Conservation (phyloP, 768 basidiomycete species). For the Hebeloma cylindrosporum region DNA sequence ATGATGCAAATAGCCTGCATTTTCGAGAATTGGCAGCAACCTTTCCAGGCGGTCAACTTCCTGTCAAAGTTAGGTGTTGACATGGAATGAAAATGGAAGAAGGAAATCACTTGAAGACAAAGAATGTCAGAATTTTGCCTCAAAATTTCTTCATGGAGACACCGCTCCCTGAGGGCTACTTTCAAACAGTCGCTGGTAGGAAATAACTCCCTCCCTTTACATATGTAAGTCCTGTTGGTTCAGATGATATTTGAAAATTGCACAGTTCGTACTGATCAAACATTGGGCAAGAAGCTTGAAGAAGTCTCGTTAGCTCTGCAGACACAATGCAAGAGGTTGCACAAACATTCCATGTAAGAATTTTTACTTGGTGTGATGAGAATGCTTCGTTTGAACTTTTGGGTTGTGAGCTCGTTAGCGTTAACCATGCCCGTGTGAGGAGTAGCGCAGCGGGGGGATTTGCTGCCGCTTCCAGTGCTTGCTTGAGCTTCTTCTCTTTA, state of each 20-base stretch:
- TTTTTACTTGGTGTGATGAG: slow-evolving; percentile 40
- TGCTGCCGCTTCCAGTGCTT: slow-evolving; percentile 21
- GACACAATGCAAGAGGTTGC: slow-evolving; percentile 10
- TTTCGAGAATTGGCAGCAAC: slow-evolving; percentile 64
- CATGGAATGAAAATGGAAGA: not conserved
- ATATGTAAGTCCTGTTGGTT: not conserved
- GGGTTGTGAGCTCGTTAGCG: slow-evolving; percentile 19
- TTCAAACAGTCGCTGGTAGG: slow-evolving; percentile 86
- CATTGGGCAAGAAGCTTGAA: slow-evolving; percentile 72
- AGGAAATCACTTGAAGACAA: slow-evolving; percentile 70
- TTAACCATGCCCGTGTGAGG: slow-evolving; percentile 42
- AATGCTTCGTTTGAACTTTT: slow-evolving; percentile 20
- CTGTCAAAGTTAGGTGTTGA: slow-evolving; percentile 37
- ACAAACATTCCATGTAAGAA: slow-evolving; percentile 87
- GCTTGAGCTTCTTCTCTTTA: slow-evolving; percentile 42
- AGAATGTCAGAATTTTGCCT: slow-evolving; percentile 75
- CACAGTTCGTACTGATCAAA: slow-evolving; percentile 61
- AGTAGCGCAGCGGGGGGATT: slow-evolving; percentile 17
- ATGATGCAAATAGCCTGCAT: slow-evolving; percentile 61
- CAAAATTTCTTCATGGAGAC: slow-evolving; percentile 76
- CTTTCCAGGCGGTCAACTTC: slow-evolving; percentile 85
- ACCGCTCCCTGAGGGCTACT: slow-evolving; percentile 66
- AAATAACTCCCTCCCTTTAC: slow-evolving; percentile 75
- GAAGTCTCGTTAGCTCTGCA: slow-evolving; percentile 14
- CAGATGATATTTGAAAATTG: not conserved